Conservation (phyloP, 75 land plant genomes). For the Gnetum montanum region DNA sequence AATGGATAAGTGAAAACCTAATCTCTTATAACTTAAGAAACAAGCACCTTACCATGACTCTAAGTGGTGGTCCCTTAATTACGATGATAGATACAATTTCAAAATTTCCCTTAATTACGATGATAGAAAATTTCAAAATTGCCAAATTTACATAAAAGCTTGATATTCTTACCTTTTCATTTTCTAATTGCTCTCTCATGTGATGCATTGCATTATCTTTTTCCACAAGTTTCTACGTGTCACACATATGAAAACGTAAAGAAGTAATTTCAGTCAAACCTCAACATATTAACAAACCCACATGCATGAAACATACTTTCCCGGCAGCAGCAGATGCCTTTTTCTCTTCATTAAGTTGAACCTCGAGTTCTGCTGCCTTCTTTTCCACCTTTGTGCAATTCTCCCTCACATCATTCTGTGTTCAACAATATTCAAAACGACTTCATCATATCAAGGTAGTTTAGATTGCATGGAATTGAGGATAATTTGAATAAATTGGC, state of each 20-base stretch:
- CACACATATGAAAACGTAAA: constrained; percentile 8
- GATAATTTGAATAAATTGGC: too few species aligned
- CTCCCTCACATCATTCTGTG: constrained; percentile 75
- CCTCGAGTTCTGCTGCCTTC: constrained; percentile 60
- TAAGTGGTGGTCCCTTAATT: too few species aligned
- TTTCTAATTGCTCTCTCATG: constrained; percentile 50
- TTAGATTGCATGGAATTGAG: too few species aligned
- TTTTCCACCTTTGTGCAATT: constrained; percentile 62
- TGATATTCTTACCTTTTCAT: constrained; percentile 68
- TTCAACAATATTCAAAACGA: too few species aligned
- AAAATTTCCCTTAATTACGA: too few species aligned
- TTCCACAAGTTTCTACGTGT: constrained; percentile 55
- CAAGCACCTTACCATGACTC: too few species aligned
- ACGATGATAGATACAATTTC: too few species aligned
- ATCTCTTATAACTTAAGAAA: too few species aligned
- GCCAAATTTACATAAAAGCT: not conserved
- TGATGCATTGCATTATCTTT: constrained; percentile 44
- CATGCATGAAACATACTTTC: constrained; percentile 31
- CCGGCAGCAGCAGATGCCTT: constrained; percentile 17
- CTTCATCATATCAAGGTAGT: too few species aligned
- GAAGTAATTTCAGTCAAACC: not conserved
- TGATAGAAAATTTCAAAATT: too few species aligned
- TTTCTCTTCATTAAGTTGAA: constrained; percentile 51
- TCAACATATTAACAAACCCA: not conserved
- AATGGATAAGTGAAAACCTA: too few species aligned